Evolutionary conservation across 2,329 filamentous ascomycete genomes (phyloP).

Genomic region (Simplicillium sp.): DNA sequence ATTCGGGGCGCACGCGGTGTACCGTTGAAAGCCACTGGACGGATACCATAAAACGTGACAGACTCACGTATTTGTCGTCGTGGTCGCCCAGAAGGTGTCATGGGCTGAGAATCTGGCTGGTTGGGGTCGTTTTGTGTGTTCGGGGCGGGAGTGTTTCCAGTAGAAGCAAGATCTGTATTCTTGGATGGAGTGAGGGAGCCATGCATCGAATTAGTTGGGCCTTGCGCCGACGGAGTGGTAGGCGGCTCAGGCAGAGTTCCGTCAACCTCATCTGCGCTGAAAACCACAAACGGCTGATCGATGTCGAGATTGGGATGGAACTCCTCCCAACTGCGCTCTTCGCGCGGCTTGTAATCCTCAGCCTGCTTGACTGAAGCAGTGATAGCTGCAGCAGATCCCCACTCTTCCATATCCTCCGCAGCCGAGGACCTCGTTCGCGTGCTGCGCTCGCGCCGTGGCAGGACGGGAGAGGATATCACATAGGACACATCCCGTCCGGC

Average conservation of each 20-base stretch:
- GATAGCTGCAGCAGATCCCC: conserved; percentile 80
- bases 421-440: conserved; percentile 43
- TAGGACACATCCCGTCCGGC: conserved; percentile 36
- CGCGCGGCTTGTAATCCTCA: conserved; percentile 93
- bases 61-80: conserved; percentile 40
- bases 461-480: conserved; percentile 27
- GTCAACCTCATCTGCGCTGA: conserved; percentile 77
- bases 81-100: conserved; percentile 23
- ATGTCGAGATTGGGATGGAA: conserved; percentile 95
- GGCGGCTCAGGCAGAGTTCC: conserved; percentile 47
- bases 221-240: conserved; percentile 21
- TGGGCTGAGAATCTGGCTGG: conserved; percentile 17
- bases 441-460: conserved; percentile 47
- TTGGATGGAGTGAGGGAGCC: conserved; percentile 36
- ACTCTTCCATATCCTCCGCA: conserved; percentile 51
- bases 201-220: conserved; percentile 29
- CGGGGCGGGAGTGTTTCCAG: conserved; percentile 31
- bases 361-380: conserved; percentile 81
- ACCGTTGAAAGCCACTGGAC: conserved; percentile 29
- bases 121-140: conserved; percentile 17
- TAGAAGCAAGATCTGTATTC: conserved; percentile 31
- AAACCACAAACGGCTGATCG: conserved; percentile 68
- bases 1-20: conserved; percentile 53
- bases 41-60: conserved; percentile 42
- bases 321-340: conserved; percentile 95